Evolutionary conservation across 257 asterid genomes (phyloP).

Genomic region (Sherardia arvensis): DNA sequence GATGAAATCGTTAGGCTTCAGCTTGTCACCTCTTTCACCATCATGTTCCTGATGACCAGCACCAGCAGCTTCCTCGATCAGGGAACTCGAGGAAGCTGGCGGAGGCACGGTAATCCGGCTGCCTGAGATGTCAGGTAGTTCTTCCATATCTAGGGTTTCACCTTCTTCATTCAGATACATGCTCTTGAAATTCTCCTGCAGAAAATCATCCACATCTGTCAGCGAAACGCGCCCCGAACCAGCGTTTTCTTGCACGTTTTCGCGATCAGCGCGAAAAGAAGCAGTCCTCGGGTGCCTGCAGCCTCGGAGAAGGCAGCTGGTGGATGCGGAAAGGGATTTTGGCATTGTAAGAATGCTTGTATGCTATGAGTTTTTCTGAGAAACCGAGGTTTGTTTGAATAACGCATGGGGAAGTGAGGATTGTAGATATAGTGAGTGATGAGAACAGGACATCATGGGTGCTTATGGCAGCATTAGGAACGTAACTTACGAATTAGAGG

Average conservation of each 20-base stretch:
- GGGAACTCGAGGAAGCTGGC: slow-evolving; percentile 17
- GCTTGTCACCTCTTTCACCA: not conserved
- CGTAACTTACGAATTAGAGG: slow-evolving; percentile 10
- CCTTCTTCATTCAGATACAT: slow-evolving; percentile 30
- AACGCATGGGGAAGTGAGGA: not conserved
- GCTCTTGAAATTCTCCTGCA: slow-evolving; percentile 57
- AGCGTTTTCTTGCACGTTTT: not conserved
- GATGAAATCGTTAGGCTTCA: slow-evolving; percentile 18
- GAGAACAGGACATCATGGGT: not conserved
- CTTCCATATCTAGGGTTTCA: slow-evolving; percentile 12
- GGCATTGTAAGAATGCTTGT: slow-evolving; percentile 30
- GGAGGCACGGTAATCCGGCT: slow-evolving; percentile 16
- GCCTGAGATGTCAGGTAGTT: slow-evolving; percentile 17
- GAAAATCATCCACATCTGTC: slow-evolving; percentile 15
- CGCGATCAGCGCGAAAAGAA: slow-evolving; percentile 24
- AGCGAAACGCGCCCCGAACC: slow-evolving; percentile 9
- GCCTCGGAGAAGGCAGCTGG: slow-evolving; percentile 27
- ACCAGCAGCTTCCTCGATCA: slow-evolving; percentile 23
- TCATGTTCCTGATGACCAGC: not conserved
- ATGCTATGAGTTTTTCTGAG: not conserved
- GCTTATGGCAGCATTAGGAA: not conserved
- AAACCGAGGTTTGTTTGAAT: not conserved
- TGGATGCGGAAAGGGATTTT: slow-evolving; percentile 20
- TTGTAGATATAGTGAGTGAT: not conserved
- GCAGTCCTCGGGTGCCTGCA: slow-evolving; percentile 48